Evolutionary conservation across 1,284 basidiomycete species (phyloP).

Genomic region (Marasmius sp.): DNA sequence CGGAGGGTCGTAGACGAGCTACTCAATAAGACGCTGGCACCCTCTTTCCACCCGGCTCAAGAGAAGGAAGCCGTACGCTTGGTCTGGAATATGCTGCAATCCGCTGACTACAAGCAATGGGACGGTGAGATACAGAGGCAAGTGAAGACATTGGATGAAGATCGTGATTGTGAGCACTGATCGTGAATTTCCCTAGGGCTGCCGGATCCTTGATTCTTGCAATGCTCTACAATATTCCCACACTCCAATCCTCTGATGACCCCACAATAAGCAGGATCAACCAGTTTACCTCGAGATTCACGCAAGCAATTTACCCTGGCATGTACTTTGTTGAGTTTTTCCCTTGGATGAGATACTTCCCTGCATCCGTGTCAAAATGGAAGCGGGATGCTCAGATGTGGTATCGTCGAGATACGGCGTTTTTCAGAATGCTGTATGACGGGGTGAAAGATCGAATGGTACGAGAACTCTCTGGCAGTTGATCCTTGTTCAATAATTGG

Average conservation of each 20-base stretch:
- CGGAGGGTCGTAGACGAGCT: not conserved
- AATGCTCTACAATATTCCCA: not conserved
- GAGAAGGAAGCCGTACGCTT: not conserved
- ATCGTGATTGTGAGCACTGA: not conserved
- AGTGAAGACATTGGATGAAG: not conserved
- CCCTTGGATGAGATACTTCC: conserved; percentile 15
- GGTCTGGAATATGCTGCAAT: not conserved
- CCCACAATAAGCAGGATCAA: conserved; percentile 1
- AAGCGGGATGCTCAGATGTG: conserved; percentile 13
- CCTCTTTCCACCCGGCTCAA: not conserved
- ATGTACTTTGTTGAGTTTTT: conserved; percentile 14
- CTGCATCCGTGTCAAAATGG: conserved; percentile 16
- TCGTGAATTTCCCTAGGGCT: not conserved
- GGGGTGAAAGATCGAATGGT: conserved; percentile 12
- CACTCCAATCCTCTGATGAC: not conserved
- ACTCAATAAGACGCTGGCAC: not conserved
- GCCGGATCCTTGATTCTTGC: not conserved
- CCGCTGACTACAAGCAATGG: not conserved
- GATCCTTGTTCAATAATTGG: not conserved
- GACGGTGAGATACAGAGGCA: not conserved
- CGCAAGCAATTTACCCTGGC: conserved; percentile 13
- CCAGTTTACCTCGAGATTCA: not conserved
- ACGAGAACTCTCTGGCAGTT: not conserved
- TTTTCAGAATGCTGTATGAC: conserved; percentile 14
- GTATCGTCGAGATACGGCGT: conserved; percentile 9